Evolutionary conservation across 176 grass and related monocot genomes (phyloP).

Genomic region (Oryza meridionalis): DNA sequence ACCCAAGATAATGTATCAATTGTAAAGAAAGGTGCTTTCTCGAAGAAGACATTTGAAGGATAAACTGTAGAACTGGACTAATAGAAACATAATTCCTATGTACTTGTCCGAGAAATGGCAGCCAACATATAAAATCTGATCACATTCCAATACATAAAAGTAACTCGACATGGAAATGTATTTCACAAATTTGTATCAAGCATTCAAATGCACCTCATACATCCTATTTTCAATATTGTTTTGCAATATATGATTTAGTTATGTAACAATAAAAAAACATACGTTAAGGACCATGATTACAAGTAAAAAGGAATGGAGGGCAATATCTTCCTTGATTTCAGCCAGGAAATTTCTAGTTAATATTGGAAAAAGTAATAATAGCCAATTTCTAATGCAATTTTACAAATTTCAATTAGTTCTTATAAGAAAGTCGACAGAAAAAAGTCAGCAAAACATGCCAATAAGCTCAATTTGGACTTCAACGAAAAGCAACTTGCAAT

Average conservation of each 20-base stretch:
- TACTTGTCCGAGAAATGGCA: not conserved
- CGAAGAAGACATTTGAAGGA: not conserved
- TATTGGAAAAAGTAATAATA: too few species aligned
- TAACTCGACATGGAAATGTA: not conserved
- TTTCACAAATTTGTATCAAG: not conserved
- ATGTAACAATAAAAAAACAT: too few species aligned
- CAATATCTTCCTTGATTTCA: not conserved
- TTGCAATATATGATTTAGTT: not conserved
- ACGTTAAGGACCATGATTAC: not conserved
- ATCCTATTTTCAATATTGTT: not conserved
- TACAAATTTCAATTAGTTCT: not conserved
- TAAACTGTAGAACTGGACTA: slow-evolving; percentile 4
- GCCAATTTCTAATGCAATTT: not conserved
- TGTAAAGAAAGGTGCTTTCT: not conserved
- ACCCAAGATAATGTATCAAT: slow-evolving; percentile 1
- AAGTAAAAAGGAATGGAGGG: not conserved
- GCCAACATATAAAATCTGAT: not conserved
- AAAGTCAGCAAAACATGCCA: slow-evolving; percentile 15
- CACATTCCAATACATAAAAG: not conserved
- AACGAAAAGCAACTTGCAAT: not conserved
- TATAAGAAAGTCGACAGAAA: not conserved
- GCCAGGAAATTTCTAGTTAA: not conserved
- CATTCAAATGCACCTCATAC: not conserved
- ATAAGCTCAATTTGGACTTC: slow-evolving; percentile 5
- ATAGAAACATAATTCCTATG: not conserved